Percentiles rank a stretch among this genome's conserved stretches.
phyloP scores from a whole-genome alignment of 257 asterid species.

The Verbena officinalis region DNA sequence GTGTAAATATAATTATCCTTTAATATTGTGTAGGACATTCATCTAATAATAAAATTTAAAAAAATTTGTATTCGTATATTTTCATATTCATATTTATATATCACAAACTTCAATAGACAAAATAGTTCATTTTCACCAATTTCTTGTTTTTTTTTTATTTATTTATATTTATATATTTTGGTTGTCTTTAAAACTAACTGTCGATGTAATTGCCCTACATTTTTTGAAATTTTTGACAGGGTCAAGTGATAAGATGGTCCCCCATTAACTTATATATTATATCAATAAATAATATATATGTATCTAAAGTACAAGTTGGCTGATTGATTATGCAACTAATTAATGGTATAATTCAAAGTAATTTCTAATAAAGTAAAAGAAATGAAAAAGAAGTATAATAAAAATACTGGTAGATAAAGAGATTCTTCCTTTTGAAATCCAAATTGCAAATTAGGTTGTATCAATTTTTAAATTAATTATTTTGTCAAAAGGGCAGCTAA shows the following conservation, averaged over 20 bases:
- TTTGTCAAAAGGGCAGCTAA: constrained; percentile 37
- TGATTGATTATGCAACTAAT: constrained; percentile 31
- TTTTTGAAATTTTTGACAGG: constrained; percentile 21
- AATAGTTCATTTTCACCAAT: neutral
- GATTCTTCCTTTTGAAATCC: constrained; percentile 40
- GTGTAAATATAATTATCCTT: too few relatives aligned
- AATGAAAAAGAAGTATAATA: neutral
- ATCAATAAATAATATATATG: constrained; percentile 19
- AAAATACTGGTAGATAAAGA: constrained; percentile 17
- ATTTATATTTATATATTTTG: neutral
- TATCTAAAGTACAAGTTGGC: constrained; percentile 28
- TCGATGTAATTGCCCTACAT: constrained; percentile 14
- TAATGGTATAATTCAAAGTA: neutral
- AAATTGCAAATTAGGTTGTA: constrained; percentile 32
- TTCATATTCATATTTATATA: neutral
- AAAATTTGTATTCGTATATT: too few relatives aligned
- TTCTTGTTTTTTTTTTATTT: neutral
- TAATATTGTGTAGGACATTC: too few relatives aligned
- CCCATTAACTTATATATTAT: constrained; percentile 29
- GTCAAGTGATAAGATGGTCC: constrained; percentile 40
- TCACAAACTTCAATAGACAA: neutral
- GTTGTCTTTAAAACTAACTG: neutral
- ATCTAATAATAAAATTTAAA: too few relatives aligned
- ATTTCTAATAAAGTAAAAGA: neutral
- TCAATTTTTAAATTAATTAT: neutral